A percentile compares a stretch with the other conserved stretches of the same genome.
These are phyloP conservation scores for Lenzites betulinus DNA, from an alignment of 768 basidiomycete genomes.

Conservation along the genomic window DNA sequence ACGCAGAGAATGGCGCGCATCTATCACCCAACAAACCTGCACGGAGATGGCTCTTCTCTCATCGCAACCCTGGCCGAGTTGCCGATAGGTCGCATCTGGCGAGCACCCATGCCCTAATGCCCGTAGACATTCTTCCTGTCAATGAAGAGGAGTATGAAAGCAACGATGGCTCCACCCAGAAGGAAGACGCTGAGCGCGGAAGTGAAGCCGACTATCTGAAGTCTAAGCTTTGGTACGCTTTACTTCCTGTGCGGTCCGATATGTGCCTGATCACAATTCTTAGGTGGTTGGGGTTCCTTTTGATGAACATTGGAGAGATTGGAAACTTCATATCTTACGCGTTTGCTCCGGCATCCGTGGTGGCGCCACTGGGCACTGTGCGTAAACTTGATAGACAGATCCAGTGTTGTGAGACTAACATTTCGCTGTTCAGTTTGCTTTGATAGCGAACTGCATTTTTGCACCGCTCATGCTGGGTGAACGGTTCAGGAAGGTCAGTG, in stretches of 20 bases:
- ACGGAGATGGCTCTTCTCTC: constrained; percentile 16
- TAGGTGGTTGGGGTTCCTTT: constrained; percentile 87
- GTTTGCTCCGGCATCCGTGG: constrained; percentile 88
- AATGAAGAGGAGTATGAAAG: background rate
- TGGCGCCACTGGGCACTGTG: constrained; percentile 95
- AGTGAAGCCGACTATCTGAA: constrained; percentile 78
- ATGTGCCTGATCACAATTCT: background rate
- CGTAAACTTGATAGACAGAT: constrained; percentile 31
- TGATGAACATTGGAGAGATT: constrained; percentile 90
- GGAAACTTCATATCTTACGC: constrained; percentile 92
- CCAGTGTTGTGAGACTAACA: constrained; percentile 2
- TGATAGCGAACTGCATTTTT: constrained; percentile 95
- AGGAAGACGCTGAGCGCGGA: constrained; percentile 31
- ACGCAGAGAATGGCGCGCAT: background rate
- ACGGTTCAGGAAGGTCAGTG: constrained; percentile 70
- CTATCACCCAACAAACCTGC: background rate
- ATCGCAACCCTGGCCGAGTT: constrained; percentile 4
- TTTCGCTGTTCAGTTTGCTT: constrained; percentile 59
- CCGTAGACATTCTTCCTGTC: constrained; percentile 20
- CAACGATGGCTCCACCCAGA: background rate
- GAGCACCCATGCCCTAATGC: constrained; percentile 22
- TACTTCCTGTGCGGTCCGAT: constrained; percentile 1
- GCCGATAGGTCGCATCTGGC: constrained; percentile 20
- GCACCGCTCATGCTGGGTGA: constrained; percentile 86
- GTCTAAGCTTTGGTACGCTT: constrained; percentile 76